phyloP scores from a whole-genome alignment of 805 yeast species.

The Huiozyma sinensis region DNA sequence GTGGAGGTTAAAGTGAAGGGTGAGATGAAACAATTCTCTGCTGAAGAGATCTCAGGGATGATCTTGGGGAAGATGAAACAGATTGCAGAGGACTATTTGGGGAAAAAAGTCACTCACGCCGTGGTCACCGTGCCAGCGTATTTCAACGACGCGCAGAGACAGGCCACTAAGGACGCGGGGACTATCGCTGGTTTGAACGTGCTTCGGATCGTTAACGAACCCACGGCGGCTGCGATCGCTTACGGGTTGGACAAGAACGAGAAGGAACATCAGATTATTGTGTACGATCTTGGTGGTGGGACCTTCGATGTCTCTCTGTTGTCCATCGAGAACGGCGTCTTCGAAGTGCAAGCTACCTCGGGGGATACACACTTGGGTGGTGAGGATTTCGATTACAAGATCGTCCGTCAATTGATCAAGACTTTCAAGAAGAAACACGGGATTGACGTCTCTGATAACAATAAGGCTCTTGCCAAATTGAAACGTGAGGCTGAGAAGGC shows the following conservation, averaged over 20 bases:
- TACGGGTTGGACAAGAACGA: slow-evolving; percentile 81
- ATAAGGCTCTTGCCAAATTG: slow-evolving; percentile 82
- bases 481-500: slow-evolving; percentile 98
- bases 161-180: slow-evolving; percentile 91
- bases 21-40: slow-evolving; percentile 67
- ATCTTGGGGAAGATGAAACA: slow-evolving; percentile 83
- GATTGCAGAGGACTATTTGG: slow-evolving; percentile 86
- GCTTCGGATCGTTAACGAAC: slow-evolving; percentile 83
- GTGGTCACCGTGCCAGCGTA: slow-evolving; percentile 91
- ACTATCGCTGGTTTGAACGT: slow-evolving; percentile 83
- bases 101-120: slow-evolving; percentile 75
- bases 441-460: slow-evolving; percentile 71
- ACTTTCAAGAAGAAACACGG: slow-evolving; percentile 86
- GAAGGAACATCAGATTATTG: slow-evolving; percentile 81
- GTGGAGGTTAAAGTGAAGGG: slow-evolving; percentile 68
- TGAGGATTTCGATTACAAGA: slow-evolving; percentile 88
- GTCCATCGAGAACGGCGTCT: slow-evolving; percentile 83
- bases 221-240: slow-evolving; percentile 97
- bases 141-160: slow-evolving; percentile 90
- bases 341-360: slow-evolving; percentile 86
- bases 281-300: slow-evolving; percentile 96
- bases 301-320: slow-evolving; percentile 87
- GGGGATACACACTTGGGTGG: slow-evolving; percentile 98
- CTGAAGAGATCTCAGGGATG: slow-evolving; percentile 92
- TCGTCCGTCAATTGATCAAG: slow-evolving; percentile 77